Percentiles rank a stretch among this genome's conserved stretches.
Evolutionary conservation across 495 filamentous ascomycete genomes (phyloP).

Genomic region (Hyaloscypha finlandica): DNA sequence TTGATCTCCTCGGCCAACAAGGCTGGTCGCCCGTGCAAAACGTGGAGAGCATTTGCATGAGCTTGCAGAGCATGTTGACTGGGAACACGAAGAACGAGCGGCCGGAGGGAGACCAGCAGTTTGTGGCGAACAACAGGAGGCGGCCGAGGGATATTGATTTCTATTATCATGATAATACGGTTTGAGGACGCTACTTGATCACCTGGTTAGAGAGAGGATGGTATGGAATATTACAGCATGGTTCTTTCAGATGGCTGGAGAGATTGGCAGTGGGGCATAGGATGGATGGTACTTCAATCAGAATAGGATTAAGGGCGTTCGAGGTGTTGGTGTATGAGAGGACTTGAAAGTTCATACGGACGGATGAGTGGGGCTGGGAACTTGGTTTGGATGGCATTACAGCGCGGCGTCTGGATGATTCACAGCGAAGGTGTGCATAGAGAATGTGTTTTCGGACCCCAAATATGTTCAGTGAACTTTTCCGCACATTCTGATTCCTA

Average conservation of each 20-base stretch:
- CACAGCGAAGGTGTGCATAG: constrained; percentile 1
- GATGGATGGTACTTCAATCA: not conserved
- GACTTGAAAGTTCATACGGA: not conserved
- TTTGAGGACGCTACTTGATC: constrained; percentile 46
- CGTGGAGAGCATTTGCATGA: constrained; percentile 96
- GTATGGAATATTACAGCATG: not conserved
- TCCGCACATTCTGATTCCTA: not conserved
- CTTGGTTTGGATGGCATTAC: constrained; percentile 8
- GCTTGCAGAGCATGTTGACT: constrained; percentile 96
- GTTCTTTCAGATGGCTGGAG: not conserved
- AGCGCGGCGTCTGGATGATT: constrained; percentile 19
- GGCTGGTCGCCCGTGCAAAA: constrained; percentile 98
- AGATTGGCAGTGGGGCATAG: not conserved
- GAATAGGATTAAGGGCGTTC: constrained; percentile 1
- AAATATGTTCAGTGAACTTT: not conserved
- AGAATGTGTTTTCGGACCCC: not conserved
- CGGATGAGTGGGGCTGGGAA: not conserved
- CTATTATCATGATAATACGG: constrained; percentile 82
- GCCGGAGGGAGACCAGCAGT: constrained; percentile 82
- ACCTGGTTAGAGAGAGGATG: not conserved
- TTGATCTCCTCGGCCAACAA: constrained; percentile 82
- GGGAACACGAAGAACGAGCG: constrained; percentile 88
- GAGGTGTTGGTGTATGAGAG: not conserved
- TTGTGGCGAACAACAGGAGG: constrained; percentile 74
- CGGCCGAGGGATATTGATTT: constrained; percentile 85